phyloP scores from a whole-genome alignment of 2,329 filamentous ascomycete genomes.

The Arthrinium puccinioides region DNA sequence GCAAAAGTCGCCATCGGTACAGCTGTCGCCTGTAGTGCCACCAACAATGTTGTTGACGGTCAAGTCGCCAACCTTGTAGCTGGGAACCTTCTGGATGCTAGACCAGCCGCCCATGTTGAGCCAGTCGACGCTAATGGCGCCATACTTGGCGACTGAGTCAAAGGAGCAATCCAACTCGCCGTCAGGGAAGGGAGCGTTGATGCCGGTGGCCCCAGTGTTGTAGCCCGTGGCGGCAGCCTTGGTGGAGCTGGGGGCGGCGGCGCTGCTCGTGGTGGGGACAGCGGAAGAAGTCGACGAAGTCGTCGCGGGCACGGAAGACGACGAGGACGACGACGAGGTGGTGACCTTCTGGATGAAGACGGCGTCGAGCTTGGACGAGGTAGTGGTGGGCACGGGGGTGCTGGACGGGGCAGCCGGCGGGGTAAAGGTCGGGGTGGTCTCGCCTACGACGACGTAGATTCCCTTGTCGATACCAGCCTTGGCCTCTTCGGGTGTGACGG shows the following conservation, averaged over 20 bases:
- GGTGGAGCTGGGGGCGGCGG: constrained; percentile 12
- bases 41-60: constrained; percentile 61
- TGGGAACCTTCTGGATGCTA: constrained; percentile 62
- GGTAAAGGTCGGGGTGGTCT: constrained; percentile 45
- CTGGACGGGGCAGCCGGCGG: constrained; percentile 29
- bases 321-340: constrained; percentile 27
- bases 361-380: constrained; percentile 22
- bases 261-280: constrained; percentile 16
- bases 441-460: constrained; percentile 59
- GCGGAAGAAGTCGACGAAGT: constrained; percentile 22
- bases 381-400: constrained; percentile 23
- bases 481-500: constrained; percentile 57
- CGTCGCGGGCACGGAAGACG: constrained; percentile 24
- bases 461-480: constrained; percentile 65
- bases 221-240: constrained; percentile 35
- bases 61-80: constrained; percentile 36
- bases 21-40: constrained; percentile 52
- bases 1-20: constrained; percentile 64
- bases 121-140: constrained; percentile 64
- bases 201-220: constrained; percentile 36
- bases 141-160: constrained; percentile 73
- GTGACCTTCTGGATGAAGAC: constrained; percentile 21
- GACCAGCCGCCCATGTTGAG: constrained; percentile 68
- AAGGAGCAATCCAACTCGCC: constrained; percentile 59
- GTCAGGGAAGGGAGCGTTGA: constrained; percentile 66